phyloP scores from a whole-genome alignment of 352 stramenopile species.

The Globisporangium irregulare region DNA sequence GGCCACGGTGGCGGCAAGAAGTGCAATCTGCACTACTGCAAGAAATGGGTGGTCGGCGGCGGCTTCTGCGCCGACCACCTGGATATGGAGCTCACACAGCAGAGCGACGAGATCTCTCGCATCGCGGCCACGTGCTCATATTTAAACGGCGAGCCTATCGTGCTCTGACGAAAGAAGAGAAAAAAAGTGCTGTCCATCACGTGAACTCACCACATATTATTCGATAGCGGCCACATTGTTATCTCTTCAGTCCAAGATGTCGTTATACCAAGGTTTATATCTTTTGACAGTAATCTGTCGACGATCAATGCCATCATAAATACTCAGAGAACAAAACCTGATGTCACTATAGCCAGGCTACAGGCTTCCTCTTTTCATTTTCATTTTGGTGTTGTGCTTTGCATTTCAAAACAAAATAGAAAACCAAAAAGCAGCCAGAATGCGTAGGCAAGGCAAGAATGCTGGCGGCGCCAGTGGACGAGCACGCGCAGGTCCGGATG shows the following conservation, averaged over 20 bases:
- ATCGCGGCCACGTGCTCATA: conserved; percentile 55
- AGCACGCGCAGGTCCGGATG: neutral
- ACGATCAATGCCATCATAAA: neutral
- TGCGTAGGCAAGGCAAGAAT: conserved; percentile 13
- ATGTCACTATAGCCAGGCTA: neutral
- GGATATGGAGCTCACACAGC: conserved; percentile 52
- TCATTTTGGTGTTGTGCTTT: neutral
- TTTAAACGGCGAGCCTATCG: conserved; percentile 68
- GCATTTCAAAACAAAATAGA: conserved; percentile 6
- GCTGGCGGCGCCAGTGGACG: neutral
- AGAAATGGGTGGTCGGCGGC: conserved; percentile 76
- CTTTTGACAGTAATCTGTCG: neutral
- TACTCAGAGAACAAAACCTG: neutral
- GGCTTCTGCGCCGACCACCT: conserved; percentile 71
- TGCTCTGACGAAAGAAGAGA: conserved; percentile 29
- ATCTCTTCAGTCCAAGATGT: neutral
- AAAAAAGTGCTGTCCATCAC: neutral
- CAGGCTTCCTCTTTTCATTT: neutral
- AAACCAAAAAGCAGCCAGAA: neutral
- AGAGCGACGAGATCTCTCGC: conserved; percentile 54
- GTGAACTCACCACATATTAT: neutral
- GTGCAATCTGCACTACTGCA: conserved; percentile 64
- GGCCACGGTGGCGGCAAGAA: conserved; percentile 82
- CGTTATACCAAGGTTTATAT: neutral
- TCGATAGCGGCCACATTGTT: neutral